phyloP scores from a whole-genome alignment of 139 green algal species.

The Diplosphaera chodatii region DNA sequence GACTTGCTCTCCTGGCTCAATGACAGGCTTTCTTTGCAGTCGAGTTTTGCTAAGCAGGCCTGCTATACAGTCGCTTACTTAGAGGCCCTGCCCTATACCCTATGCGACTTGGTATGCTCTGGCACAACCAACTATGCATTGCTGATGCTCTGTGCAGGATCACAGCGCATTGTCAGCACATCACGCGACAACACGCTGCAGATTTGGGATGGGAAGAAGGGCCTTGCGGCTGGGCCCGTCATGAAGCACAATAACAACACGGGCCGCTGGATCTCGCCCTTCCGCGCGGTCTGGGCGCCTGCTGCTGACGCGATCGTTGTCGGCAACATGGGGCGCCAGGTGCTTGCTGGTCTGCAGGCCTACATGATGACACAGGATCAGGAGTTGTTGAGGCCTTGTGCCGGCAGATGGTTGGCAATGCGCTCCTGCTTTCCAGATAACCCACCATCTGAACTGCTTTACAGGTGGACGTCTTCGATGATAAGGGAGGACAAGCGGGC shows the following conservation, averaged over 20 bases:
- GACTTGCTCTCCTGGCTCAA: no score
- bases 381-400: no score
- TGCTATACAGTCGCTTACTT: no score
- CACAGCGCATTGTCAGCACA: conserved; percentile 44
- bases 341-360: neutral
- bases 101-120: no score
- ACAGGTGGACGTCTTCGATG: conserved; percentile 39
- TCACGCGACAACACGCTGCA: conserved; percentile 63
- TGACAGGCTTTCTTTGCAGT: no score
- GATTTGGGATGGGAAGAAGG: conserved; percentile 47
- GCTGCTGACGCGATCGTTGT: conserved; percentile 26
- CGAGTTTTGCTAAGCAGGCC: no score
- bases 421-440: no score
- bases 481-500: conserved; percentile 9
- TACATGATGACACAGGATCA: no score
- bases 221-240: conserved; percentile 2
- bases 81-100: no score
- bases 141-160: conserved; percentile 18
- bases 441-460: no score
- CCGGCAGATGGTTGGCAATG: no score
- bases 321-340: conserved; percentile 47
- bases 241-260: conserved; percentile 63
- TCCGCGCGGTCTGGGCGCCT: conserved; percentile 32
- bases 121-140: no score
- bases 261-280: conserved; percentile 46